Evolutionary conservation across 441 rosid genomes (phyloP), one percentile per base, ranked within the genome.

Genomic region (Eruca vesicaria): DNA sequence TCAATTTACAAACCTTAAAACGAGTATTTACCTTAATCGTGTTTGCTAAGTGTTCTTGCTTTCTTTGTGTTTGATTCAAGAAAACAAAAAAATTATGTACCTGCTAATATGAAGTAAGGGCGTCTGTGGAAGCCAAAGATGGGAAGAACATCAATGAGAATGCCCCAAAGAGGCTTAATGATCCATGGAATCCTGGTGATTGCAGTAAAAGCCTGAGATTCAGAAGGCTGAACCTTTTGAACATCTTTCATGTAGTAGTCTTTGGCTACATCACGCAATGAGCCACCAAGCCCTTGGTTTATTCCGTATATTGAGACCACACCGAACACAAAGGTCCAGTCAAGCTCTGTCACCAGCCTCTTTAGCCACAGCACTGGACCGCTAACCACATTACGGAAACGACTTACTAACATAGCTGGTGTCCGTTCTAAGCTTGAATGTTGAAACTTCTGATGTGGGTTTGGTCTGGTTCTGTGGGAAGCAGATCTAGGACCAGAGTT

Each of bases 221-320:
- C 97, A 90, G 99, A 63, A 90, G n/a, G n/a, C n/a, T n/a, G n/a
- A n/a, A n/a, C n/a, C n/a, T n/a, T n/a, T n/a, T n/a, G n/a, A n/a
- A n/a, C 97, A 86, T 96, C 98, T 86, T 96, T 96, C 98, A 96
- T 92, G 83, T 96, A 93, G 83, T 94, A 96, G 80, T 87, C 92
- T 0, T 93, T 90, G 38, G 85, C 91, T 8, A 96, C 90, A 55
- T 89, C 89, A 16, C 81, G 79, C 19, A 96, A 50, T 72, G 97
- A 93, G 55, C 96, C 93, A 12, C 99, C 99, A 4, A 93, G 79
- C 6, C 99, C 98, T 78, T 96, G 98, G 84, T 86, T 94, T 63
- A 94, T 82, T 23, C 99, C 99, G 73, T 96, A 90, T 11, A 89
- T 78, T 33, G 81, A 77, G 73, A 94, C 86, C 63, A 94, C 98